Conservation (phyloP, 306 rosid genomes). For the Argentina anserina region DNA sequence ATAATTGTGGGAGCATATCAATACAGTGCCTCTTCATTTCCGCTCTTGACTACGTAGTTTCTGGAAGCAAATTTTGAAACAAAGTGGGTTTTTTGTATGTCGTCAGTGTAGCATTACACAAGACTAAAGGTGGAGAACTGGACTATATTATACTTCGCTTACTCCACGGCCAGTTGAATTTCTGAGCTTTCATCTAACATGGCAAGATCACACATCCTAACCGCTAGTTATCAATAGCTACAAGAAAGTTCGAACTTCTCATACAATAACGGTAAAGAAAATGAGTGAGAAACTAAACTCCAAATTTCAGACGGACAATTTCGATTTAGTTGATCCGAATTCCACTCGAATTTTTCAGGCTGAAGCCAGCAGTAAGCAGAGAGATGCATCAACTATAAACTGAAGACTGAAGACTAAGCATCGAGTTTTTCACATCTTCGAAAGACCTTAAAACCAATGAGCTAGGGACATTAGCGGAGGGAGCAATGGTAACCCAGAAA, state of each 20-base stretch:
- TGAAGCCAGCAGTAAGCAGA: neutral
- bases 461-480: neutral
- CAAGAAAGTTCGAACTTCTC: too few relatives aligned
- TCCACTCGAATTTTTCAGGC: too few relatives aligned
- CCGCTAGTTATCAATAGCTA: too few relatives aligned
- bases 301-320: too few relatives aligned
- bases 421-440: too few relatives aligned
- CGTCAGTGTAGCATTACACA: too few relatives aligned
- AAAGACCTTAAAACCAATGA: neutral
- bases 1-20: neutral
- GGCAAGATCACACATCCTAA: neutral
- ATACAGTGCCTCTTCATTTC: neutral
- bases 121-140: too few relatives aligned
- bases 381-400: too few relatives aligned
- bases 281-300: neutral
- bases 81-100: too few relatives aligned
- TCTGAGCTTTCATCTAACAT: neutral
- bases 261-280: neutral
- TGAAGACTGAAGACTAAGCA: neutral
- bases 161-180: neutral
- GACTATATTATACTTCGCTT: too few relatives aligned
- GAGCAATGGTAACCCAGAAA: neutral
- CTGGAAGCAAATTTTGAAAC: neutral
- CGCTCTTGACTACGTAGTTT: neutral
- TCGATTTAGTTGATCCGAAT: too few relatives aligned